Base-by-base conservation (phyloP, 2,329 filamentous ascomycete genomes). In the Penicillium polonicum region DNA sequence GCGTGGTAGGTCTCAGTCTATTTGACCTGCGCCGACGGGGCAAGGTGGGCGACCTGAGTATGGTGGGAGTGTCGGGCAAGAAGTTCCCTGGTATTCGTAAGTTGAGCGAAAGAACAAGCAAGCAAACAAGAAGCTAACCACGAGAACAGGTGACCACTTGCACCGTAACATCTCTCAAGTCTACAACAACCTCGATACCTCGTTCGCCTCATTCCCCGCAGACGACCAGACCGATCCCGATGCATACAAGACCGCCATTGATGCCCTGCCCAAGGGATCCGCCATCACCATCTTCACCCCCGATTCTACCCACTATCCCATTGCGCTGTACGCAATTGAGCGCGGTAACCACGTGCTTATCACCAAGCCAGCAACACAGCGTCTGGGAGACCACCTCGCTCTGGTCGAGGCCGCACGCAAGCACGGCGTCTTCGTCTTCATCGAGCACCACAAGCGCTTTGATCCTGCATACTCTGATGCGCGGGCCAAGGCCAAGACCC, bases 271-370 rank as follows among this genome's bases (percentile, higher is more conserved):
- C 43, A 85, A 88, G 7, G 92, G 92, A 66, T 91, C 92, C 65
- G 92, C 92, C 66, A 93, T 97, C 76, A 96, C 92, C 59, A 93
- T 97, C 77, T 97, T 97, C 83, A 96, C 92, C 1, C 91, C 92
- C 0, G 92, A 97, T 76, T 89, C 91, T 7, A 96, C 92, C 1
- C 92, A 97, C 76, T 96, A 88, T 76, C 89, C 91, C 48, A 96
- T 97, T 67, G 92, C 93, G 2, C 80, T 95, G 46, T 96, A 97
- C 72, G 92, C 93, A 64, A 92, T 97, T 65, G 87, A 94, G 76
- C 88, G 89, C 61, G 87, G 87, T 60, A 88, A 95, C 73, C 92
- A 97, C 77, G 92, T 97, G 50, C 84, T 97, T 70, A 87, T 97
- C 78, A 97, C 92, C 67, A 97, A 97, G 79, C 92, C 92, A 13